A percentile compares a stretch with the other conserved stretches of the same genome.
Conservation (phyloP, 2,329 filamentous ascomycete genomes). For the Hirsutella minnesotensis region DNA sequence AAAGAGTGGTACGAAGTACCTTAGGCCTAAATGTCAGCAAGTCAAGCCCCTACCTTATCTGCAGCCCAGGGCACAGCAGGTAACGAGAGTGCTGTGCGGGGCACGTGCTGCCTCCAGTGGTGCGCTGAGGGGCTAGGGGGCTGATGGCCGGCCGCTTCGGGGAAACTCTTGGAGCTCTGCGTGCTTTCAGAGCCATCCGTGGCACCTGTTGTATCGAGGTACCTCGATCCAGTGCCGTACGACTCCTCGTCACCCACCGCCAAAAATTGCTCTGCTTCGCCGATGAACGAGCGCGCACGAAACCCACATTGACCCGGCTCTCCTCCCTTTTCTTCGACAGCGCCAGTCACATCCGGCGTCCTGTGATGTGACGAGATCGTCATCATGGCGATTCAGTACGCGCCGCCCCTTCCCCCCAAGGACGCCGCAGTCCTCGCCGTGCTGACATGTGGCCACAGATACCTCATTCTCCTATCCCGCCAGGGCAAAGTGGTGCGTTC, state of each 20-base stretch:
- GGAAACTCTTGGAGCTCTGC: too few relatives aligned
- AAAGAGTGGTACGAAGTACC: too few relatives aligned
- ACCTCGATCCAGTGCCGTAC: neutral
- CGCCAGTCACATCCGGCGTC: conserved; percentile 5
- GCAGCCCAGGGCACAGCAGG: too few relatives aligned
- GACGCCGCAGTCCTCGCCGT: neutral
- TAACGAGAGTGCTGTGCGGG: too few relatives aligned
- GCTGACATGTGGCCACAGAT: conserved; percentile 44
- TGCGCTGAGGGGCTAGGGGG: too few relatives aligned
- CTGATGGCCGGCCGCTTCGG: too few relatives aligned
- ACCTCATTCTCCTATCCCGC: conserved; percentile 90
- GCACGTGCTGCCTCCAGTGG: too few relatives aligned
- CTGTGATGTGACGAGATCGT: conserved; percentile 10
- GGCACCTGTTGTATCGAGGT: too few relatives aligned
- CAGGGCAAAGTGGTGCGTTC: conserved; percentile 95
- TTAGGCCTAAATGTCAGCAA: too few relatives aligned
- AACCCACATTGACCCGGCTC: neutral
- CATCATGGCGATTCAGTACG: conserved; percentile 35
- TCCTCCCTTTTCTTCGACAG: neutral
- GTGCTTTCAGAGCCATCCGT: too few relatives aligned
- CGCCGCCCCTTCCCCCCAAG: conserved; percentile 5
- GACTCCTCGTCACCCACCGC: conserved; percentile 13
- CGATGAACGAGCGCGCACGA: neutral
- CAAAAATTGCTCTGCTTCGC: conserved; percentile 6
- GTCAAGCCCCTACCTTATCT: too few relatives aligned